Evolutionary conservation across 371 early-diverging fungal species (phyloP).

Genomic region (Apophysomyces ossiformis): DNA sequence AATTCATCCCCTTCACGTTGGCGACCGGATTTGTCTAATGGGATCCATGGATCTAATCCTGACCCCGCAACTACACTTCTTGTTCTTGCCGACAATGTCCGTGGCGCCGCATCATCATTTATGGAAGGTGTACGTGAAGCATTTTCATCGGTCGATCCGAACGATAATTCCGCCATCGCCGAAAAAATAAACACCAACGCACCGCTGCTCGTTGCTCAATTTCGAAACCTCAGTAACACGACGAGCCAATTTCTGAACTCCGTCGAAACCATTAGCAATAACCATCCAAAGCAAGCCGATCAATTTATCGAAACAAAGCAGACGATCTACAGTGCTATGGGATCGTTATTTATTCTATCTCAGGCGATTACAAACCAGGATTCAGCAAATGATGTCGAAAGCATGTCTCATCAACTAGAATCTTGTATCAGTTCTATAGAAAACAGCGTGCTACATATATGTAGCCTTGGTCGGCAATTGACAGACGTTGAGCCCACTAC

Average conservation of each 20-base stretch:
- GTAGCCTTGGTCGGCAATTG: constrained; percentile 23
- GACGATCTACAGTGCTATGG: constrained; percentile 70
- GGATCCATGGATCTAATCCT: constrained; percentile 13
- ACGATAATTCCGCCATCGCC: constrained; percentile 17
- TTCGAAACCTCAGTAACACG: constrained; percentile 56
- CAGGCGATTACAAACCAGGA: constrained; percentile 62
- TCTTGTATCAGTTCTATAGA: constrained; percentile 23
- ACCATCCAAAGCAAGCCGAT: constrained; percentile 18
- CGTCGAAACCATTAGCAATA: constrained; percentile 35
- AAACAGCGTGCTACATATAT: constrained; percentile 23
- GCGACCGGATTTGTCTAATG: constrained; percentile 12
- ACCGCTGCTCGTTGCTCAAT: constrained; percentile 60
- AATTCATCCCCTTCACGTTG: constrained; percentile 17
- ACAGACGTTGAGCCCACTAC: constrained; percentile 2
- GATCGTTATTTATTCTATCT: constrained; percentile 68
- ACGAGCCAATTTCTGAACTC: constrained; percentile 48
- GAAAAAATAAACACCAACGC: constrained; percentile 53
- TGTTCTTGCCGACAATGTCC: constrained; percentile 39
- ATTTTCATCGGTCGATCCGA: constrained; percentile 13
- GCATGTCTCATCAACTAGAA: constrained; percentile 27
- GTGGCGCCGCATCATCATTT: constrained; percentile 38
- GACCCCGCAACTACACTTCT: constrained; percentile 24
- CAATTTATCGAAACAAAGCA: constrained; percentile 64
- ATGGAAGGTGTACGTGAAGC: constrained; percentile 38
- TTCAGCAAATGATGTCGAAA: constrained; percentile 19